phyloP scores from a whole-genome alignment of 2,329 filamentous ascomycete genomes.

The Coniella lustricola region DNA sequence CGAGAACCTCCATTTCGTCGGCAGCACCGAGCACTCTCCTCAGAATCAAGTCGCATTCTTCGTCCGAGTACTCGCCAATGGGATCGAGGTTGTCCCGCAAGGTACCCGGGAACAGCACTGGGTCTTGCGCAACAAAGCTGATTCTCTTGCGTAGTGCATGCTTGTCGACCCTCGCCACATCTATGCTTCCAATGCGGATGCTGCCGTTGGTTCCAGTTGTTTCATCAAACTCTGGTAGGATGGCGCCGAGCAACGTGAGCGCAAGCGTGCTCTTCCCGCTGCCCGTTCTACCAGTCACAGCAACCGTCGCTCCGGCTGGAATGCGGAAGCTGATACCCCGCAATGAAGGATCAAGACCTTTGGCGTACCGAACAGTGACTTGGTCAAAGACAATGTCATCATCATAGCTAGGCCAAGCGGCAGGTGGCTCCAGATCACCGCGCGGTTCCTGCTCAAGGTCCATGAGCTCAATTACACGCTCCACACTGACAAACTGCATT shows the following conservation, averaged over 20 bases:
- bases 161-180: constrained; percentile 47
- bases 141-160: constrained; percentile 49
- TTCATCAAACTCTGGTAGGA: constrained; percentile 36
- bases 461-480: constrained; percentile 75
- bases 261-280: constrained; percentile 79
- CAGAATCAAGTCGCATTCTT: constrained; percentile 44
- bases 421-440: constrained; percentile 62
- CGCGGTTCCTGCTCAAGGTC: constrained; percentile 68
- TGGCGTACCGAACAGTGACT: constrained; percentile 73
- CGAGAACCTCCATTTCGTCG: constrained; percentile 6
- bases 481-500: constrained; percentile 87
- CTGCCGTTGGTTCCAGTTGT: constrained; percentile 30
- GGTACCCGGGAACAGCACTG: constrained; percentile 53
- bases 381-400: constrained; percentile 70
- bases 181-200: constrained; percentile 47
- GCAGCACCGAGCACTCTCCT: constrained; percentile 48
- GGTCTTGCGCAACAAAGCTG: constrained; percentile 59
- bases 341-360: constrained; percentile 67
- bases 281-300: constrained; percentile 73
- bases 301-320: constrained; percentile 54
- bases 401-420: constrained; percentile 66
- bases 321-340: constrained; percentile 64
- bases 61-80: constrained; percentile 48
- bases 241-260: constrained; percentile 49
- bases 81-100: constrained; percentile 63